A percentile compares a stretch with the other conserved stretches of the same genome.
Evolutionary conservation across 768 basidiomycete genomes (phyloP).

Genomic region (Russula emetica): DNA sequence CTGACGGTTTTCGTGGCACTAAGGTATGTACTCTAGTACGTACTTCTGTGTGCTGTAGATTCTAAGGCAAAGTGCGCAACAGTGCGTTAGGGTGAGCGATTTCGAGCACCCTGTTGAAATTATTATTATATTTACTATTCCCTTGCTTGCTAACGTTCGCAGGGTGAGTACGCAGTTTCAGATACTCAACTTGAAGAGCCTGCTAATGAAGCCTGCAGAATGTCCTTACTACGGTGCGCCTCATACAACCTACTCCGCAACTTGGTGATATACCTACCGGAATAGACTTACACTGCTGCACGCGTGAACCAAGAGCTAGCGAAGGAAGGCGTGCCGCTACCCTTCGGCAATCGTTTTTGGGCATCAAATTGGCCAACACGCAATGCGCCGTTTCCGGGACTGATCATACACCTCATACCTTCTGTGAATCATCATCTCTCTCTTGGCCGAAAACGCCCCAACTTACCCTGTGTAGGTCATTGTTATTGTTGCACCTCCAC

Average conservation of each 20-base stretch:
- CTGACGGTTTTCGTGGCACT: constrained; percentile 54
- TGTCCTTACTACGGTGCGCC: constrained; percentile 16
- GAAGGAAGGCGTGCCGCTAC: constrained; percentile 61
- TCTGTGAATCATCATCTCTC: constrained; percentile 36
- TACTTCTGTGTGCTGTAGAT: too few relatives aligned
- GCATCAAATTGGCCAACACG: constrained; percentile 60
- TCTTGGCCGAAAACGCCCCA: not conserved
- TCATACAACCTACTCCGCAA: not conserved
- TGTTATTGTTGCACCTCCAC: constrained; percentile 52
- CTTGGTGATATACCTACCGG: not conserved
- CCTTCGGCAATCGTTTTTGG: constrained; percentile 56
- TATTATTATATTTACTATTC: not conserved
- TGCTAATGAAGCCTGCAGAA: constrained; percentile 10
- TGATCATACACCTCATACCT: constrained; percentile 53
- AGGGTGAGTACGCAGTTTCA: constrained; percentile 10
- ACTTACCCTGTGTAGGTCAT: constrained; percentile 37
- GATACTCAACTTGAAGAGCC: not conserved
- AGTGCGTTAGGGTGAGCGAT: constrained; percentile 38
- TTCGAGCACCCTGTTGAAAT: not conserved
- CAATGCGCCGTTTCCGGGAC: constrained; percentile 52
- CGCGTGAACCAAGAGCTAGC: constrained; percentile 59
- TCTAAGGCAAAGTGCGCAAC: not conserved
- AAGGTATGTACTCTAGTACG: constrained; percentile 39
- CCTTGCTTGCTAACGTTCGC: too few relatives aligned
- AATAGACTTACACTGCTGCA: constrained; percentile 47